Evolutionary conservation across 1,139 yeast genomes (phyloP).

Genomic region (Nakaseomyces delphensis): DNA sequence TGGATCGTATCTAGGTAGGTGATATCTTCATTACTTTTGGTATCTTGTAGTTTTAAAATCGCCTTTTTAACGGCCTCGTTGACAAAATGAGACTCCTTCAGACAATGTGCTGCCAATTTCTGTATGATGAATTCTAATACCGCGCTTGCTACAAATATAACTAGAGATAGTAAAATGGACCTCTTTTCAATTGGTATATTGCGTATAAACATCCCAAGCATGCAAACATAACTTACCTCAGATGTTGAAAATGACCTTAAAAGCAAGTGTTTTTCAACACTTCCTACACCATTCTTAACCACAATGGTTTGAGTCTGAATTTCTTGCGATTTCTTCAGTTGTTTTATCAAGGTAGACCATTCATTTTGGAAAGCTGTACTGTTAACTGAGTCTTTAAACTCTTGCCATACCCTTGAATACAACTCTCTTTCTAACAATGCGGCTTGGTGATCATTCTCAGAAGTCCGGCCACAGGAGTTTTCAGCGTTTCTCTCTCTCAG

Average conservation of each 20-base stretch:
- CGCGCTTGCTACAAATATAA: not conserved
- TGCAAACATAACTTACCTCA: not conserved
- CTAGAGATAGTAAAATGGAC: not conserved
- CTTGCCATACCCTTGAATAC: not conserved
- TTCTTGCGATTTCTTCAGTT: not conserved
- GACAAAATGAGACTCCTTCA: slow-evolving; percentile 33
- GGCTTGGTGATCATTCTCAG: not conserved
- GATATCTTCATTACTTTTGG: slow-evolving; percentile 27
- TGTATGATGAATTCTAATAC: not conserved
- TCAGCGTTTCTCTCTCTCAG: slow-evolving; percentile 58
- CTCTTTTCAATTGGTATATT: slow-evolving; percentile 2
- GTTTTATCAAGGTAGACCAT: not conserved
- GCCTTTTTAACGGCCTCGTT: slow-evolving; percentile 32
- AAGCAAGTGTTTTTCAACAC: not conserved
- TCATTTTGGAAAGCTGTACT: not conserved
- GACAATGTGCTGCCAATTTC: slow-evolving; percentile 27
- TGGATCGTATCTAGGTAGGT: slow-evolving; percentile 60
- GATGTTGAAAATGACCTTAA: not conserved
- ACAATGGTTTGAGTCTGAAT: not conserved
- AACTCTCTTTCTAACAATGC: not conserved
- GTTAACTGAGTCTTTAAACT: not conserved
- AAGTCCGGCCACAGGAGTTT: slow-evolving; percentile 44
- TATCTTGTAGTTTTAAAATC: slow-evolving; percentile 36
- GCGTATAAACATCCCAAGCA: not conserved
- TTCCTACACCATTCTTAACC: not conserved